phyloP scores from a whole-genome alignment of 305 asterid genomes.

The Withania somnifera region DNA sequence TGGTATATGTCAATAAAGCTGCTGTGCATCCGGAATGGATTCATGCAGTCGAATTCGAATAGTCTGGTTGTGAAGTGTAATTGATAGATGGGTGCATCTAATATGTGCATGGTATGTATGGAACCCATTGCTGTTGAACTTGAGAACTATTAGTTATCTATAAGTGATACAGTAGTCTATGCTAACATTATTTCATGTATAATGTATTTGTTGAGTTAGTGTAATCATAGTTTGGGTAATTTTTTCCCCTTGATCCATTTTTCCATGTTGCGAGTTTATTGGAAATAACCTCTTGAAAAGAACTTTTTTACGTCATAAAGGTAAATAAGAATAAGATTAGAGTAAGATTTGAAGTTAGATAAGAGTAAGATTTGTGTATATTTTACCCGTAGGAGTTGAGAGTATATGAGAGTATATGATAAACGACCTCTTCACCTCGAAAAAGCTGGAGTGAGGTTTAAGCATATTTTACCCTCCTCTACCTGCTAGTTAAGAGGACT shows the following conservation, averaged over 20 bases:
- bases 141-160: too few relatives aligned
- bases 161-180: too few relatives aligned
- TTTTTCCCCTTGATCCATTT: neutral
- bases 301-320: neutral
- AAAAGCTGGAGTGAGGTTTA: too few relatives aligned
- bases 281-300: too few relatives aligned
- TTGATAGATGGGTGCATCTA: neutral
- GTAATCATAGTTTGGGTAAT: neutral
- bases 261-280: too few relatives aligned
- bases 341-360: too few relatives aligned
- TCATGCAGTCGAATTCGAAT: too few relatives aligned
- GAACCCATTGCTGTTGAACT: neutral
- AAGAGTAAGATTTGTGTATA: neutral
- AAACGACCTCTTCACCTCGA: neutral
- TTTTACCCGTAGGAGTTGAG: neutral
- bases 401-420: too few relatives aligned
- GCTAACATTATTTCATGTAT: too few relatives aligned
- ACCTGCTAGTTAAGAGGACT: neutral
- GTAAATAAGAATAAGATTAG: too few relatives aligned
- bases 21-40: neutral
- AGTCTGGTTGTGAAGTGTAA: neutral
- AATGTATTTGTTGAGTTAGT: neutral
- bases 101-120: neutral
- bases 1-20: neutral
- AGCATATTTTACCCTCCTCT: too few relatives aligned